Evolutionary conservation across 495 filamentous ascomycete genomes (phyloP).

Genomic region (Pseudomonodictys pantanalensis): DNA sequence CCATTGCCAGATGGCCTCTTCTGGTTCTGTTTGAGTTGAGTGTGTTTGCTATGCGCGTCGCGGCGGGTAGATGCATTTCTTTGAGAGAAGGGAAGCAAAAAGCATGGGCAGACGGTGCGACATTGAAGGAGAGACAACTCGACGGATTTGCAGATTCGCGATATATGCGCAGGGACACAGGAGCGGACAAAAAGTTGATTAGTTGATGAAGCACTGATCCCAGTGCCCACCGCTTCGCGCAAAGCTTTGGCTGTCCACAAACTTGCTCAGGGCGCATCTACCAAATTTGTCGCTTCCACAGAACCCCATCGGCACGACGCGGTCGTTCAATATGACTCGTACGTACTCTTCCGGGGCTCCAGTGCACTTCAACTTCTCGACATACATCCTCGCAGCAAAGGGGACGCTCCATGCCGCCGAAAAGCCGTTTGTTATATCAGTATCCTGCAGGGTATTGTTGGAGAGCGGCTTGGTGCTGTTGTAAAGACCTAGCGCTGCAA

Average conservation of each 20-base stretch:
- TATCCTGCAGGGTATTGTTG: conserved; percentile 47
- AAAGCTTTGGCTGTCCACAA: conserved; percentile 70
- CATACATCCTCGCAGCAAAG: conserved; percentile 71
- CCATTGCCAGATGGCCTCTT: too few relatives aligned
- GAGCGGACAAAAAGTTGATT: conserved; percentile 1
- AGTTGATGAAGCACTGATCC: conserved; percentile 51
- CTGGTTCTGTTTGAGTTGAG: too few relatives aligned
- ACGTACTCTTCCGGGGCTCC: conserved; percentile 57
- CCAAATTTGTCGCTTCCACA: conserved; percentile 67
- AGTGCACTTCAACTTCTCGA: conserved; percentile 78
- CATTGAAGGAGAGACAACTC: background rate
- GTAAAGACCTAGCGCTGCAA: conserved; percentile 72
- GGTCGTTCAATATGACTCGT: conserved; percentile 75
- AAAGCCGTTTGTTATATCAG: conserved; percentile 54
- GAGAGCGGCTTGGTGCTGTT: conserved; percentile 54
- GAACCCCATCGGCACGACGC: conserved; percentile 65
- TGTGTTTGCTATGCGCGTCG: too few relatives aligned
- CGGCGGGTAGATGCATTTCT: too few relatives aligned
- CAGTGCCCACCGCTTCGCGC: conserved; percentile 66
- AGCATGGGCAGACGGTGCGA: too few relatives aligned
- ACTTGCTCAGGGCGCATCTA: conserved; percentile 61
- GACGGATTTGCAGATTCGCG: background rate
- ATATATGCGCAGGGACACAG: background rate
- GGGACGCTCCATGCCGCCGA: conserved; percentile 73
- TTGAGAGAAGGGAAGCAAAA: too few relatives aligned